Evolutionary conservation across 768 basidiomycete genomes (phyloP).

Genomic region (Rhodosporidiobolus odoratus): DNA sequence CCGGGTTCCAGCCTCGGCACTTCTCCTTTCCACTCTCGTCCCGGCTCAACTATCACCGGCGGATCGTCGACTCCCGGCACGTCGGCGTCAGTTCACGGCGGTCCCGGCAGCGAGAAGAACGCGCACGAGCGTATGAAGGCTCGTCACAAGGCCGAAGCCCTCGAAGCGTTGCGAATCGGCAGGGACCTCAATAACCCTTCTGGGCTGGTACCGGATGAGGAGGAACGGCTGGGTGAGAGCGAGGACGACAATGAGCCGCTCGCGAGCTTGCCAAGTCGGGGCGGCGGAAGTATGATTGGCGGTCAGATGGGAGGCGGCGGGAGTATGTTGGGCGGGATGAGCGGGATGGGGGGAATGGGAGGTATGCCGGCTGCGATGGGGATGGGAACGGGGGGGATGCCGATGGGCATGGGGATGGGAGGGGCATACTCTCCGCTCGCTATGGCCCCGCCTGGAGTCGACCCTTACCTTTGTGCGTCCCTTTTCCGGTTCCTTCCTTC

Average conservation of each 20-base stretch:
- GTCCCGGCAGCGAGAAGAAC: background rate
- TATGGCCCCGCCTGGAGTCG: slow-evolving; percentile 32
- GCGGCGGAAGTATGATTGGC: slow-evolving; percentile 11
- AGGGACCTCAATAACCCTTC: slow-evolving; percentile 28
- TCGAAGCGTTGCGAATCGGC: slow-evolving; percentile 26
- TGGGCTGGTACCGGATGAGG: slow-evolving; percentile 9
- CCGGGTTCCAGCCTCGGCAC: background rate
- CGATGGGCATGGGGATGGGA: slow-evolving; percentile 26
- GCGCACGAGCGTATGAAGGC: slow-evolving; percentile 34
- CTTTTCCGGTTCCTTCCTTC: background rate
- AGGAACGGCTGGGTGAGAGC: background rate
- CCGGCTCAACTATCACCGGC: background rate
- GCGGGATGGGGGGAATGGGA: background rate
- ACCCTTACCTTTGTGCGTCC: slow-evolving; percentile 31
- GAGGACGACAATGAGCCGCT: slow-evolving; percentile 35
- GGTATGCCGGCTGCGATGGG: background rate
- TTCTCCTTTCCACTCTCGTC: background rate
- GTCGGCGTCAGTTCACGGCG: slow-evolving; percentile 2
- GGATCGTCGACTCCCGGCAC: slow-evolving; percentile 1
- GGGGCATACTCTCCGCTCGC: slow-evolving; percentile 32
- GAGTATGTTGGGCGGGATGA: slow-evolving; percentile 9
- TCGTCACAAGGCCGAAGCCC: slow-evolving; percentile 33
- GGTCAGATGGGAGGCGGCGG: slow-evolving; percentile 6
- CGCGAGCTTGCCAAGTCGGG: slow-evolving; percentile 19
- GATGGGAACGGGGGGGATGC: background rate